These are phyloP conservation scores for Xylaria sp. DNA, from an alignment of 2,329 filamentous ascomycete genomes.

Conservation along the genomic window DNA sequence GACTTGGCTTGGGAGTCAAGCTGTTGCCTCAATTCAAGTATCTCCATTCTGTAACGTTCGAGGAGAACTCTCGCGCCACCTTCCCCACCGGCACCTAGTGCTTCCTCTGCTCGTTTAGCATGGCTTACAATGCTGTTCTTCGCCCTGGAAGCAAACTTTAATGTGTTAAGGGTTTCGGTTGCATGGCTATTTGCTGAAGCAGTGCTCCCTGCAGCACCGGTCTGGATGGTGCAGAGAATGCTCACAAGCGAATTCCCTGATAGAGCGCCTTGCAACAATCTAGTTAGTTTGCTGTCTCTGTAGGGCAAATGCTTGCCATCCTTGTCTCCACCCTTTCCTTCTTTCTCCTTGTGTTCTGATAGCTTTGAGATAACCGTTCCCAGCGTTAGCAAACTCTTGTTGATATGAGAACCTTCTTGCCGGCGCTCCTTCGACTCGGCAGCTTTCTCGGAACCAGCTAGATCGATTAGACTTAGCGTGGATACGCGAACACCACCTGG, in stretches of 20 bases:
- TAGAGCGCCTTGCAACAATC: constrained; percentile 89
- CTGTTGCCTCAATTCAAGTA: constrained; percentile 81
- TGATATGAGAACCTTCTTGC: constrained; percentile 96
- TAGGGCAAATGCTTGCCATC: constrained; percentile 95
- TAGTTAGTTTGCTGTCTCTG: constrained; percentile 95
- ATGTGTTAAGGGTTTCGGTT: constrained; percentile 89
- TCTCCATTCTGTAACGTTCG: constrained; percentile 94
- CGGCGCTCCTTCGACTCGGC: constrained; percentile 94
- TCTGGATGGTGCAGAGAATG: constrained; percentile 95
- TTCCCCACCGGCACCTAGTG: constrained; percentile 82
- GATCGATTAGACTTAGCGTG: constrained; percentile 92
- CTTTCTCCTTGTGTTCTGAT: constrained; percentile 89
- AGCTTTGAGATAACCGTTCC: constrained; percentile 94
- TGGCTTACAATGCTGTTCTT: constrained; percentile 99
- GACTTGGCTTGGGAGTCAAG: constrained; percentile 84
- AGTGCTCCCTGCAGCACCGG: constrained; percentile 78
- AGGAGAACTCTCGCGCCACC: constrained; percentile 87
- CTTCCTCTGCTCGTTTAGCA: constrained; percentile 93
- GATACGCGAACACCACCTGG: constrained; percentile 95
- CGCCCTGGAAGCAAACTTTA: constrained; percentile 95
- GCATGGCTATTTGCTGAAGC: constrained; percentile 80
- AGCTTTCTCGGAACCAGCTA: constrained; percentile 95
- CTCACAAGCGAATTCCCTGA: constrained; percentile 95
- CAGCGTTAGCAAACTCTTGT: constrained; percentile 94
- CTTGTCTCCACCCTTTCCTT: constrained; percentile 77